Conservation (phyloP, 768 basidiomycete species). For the Cystobasidium tubakii region DNA sequence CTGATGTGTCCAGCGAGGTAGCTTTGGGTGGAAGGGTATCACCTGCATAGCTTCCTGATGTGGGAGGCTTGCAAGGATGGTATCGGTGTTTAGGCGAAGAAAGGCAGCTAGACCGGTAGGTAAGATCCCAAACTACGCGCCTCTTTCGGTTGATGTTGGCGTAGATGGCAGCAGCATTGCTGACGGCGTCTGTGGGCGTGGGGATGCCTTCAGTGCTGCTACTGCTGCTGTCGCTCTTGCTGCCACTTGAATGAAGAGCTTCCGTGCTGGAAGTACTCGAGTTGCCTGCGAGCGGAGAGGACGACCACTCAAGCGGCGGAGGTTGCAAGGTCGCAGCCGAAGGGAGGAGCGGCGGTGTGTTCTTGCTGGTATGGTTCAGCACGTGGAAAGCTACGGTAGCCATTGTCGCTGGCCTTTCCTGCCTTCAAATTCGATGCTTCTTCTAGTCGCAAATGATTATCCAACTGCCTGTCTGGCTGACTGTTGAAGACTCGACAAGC, state of each 20-base stretch:
- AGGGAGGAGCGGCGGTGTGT: neutral
- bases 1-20: neutral
- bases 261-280: neutral
- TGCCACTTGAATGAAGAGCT: neutral
- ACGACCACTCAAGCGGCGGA: neutral
- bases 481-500: neutral
- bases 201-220: neutral
- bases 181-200: constrained; percentile 3
- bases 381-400: neutral
- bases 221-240: constrained; percentile 10
- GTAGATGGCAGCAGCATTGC: neutral
- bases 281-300: neutral
- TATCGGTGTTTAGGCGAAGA: constrained; percentile 29
- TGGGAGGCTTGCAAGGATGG: constrained; percentile 15
- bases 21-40: neutral
- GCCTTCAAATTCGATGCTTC: neutral
- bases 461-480: neutral
- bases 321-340: neutral
- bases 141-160: constrained; percentile 4
- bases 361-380: neutral
- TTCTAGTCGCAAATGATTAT: neutral
- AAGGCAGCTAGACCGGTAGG: neutral
- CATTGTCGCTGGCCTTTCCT: neutral
- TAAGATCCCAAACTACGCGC: constrained; percentile 26
- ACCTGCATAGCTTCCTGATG: neutral